phyloP scores from a whole-genome alignment of 768 basidiomycete genomes.

The Pleurotus tuoliensis region DNA sequence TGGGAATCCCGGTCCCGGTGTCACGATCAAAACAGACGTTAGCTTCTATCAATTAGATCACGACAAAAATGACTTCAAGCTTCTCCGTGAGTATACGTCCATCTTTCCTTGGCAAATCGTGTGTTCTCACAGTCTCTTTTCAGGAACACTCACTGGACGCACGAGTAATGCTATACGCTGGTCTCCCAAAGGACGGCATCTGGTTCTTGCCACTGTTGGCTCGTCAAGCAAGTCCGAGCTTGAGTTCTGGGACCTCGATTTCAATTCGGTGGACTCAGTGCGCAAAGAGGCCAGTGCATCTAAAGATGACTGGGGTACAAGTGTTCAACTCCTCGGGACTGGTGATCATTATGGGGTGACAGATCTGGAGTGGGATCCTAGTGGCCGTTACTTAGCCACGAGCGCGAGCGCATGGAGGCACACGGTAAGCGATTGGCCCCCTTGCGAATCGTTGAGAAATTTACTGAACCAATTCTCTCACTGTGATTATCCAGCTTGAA shows the following conservation, averaged over 20 bases:
- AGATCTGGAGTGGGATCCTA: conserved; percentile 98
- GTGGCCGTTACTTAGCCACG: conserved; percentile 88
- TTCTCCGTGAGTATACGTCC: conserved; percentile 58
- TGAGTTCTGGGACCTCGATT: conserved; percentile 99
- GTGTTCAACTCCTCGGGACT: conserved; percentile 80
- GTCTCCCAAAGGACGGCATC: conserved; percentile 95
- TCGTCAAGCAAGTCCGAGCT: conserved; percentile 94
- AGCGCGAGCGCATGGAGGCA: conserved; percentile 95
- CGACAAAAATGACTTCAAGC: conserved; percentile 90
- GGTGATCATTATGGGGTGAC: conserved; percentile 97
- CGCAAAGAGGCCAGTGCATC: conserved; percentile 48
- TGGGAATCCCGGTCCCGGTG: conserved; percentile 83
- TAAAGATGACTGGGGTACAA: conserved; percentile 78
- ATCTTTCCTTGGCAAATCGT: conserved; percentile 8
- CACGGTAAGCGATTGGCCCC: conserved; percentile 53
- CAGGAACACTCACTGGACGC: conserved; percentile 74
- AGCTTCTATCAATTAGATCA: conserved; percentile 94
- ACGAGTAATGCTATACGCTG: conserved; percentile 94
- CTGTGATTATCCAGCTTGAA: conserved; percentile 62
- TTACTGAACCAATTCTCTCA: neutral
- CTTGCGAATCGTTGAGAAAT: conserved; percentile 4
- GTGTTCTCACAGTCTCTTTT: conserved; percentile 9
- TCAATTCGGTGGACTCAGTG: conserved; percentile 52
- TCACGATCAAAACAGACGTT: conserved; percentile 94
- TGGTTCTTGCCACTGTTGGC: conserved; percentile 93